phyloP scores from a whole-genome alignment of 2,329 filamentous ascomycete genomes.

The Pseudocercospora fuligena region DNA sequence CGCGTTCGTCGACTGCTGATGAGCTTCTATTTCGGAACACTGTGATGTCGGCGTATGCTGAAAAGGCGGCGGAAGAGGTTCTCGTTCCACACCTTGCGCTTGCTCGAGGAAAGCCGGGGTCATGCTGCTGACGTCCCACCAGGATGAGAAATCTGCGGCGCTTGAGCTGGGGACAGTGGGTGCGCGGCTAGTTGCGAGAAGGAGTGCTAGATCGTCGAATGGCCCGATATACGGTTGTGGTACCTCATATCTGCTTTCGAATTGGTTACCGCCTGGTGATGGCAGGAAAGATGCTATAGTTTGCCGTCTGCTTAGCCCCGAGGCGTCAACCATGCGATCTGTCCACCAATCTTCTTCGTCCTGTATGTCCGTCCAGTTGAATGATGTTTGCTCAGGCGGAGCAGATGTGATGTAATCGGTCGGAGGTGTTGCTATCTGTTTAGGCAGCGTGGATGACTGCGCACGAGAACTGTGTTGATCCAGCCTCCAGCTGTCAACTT shows the following conservation, averaged over 20 bases:
- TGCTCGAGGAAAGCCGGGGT: background rate
- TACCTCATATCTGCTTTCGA: constrained; percentile 13
- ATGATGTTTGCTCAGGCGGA: background rate
- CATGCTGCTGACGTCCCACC: constrained; percentile 5
- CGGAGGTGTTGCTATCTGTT: background rate
- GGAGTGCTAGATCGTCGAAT: constrained; percentile 18
- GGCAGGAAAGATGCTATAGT: constrained; percentile 16
- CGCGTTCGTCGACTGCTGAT: background rate
- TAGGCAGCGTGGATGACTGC: background rate
- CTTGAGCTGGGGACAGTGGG: background rate
- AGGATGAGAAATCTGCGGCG: constrained; percentile 8
- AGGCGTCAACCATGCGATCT: background rate
- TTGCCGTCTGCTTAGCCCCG: constrained; percentile 18
- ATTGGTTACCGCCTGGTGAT: background rate
- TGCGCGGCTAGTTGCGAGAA: constrained; percentile 9
- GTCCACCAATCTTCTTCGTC: constrained; percentile 3
- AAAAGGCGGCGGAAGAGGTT: background rate
- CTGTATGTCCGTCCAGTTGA: background rate
- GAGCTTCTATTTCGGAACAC: background rate
- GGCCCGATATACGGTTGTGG: constrained; percentile 12
- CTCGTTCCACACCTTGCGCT: background rate
- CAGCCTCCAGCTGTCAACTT: constrained; percentile 20
- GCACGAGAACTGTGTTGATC: background rate
- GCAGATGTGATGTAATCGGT: background rate
- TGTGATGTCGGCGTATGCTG: background rate